Conservation (phyloP, 768 basidiomycete species). For the Boletus huronensis region DNA sequence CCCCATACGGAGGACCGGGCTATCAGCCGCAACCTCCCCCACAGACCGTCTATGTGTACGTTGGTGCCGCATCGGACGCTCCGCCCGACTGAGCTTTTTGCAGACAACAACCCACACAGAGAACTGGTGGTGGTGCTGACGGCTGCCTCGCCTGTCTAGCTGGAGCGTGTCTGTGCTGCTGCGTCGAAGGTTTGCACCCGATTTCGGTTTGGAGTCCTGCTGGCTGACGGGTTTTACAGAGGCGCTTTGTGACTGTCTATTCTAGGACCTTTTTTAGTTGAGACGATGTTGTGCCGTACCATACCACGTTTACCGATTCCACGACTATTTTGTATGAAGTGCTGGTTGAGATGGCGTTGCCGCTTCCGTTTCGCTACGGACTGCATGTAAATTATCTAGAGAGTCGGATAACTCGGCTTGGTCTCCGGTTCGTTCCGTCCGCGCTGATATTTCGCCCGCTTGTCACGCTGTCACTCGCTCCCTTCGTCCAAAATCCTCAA, state of each 20-base stretch:
- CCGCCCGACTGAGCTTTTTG: neutral
- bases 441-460: constrained; percentile 34
- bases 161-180: constrained; percentile 47
- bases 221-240: constrained; percentile 41
- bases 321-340: constrained; percentile 19
- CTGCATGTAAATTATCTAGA: constrained; percentile 30
- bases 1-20: constrained; percentile 24
- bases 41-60: constrained; percentile 80
- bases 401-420: constrained; percentile 19
- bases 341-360: constrained; percentile 7
- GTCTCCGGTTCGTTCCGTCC: constrained; percentile 51
- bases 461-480: constrained; percentile 39
- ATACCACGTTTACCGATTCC: constrained; percentile 17
- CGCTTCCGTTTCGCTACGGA: constrained; percentile 8
- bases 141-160: constrained; percentile 48
- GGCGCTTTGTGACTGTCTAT: constrained; percentile 67
- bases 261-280: constrained; percentile 29
- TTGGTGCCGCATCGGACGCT: constrained; percentile 3
- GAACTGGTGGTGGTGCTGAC: constrained; percentile 33
- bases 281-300: constrained; percentile 6
- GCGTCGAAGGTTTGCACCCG: constrained; percentile 43
- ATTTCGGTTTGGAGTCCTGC: constrained; percentile 23
- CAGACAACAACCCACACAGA: constrained; percentile 42
- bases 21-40: constrained; percentile 69
- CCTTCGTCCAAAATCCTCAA: constrained; percentile 47